Evolutionary conservation across 176 grass and related monocot genomes (phyloP), one percentile per base, ranked within the genome.

Genomic region (Tillandsia leiboldiana): DNA sequence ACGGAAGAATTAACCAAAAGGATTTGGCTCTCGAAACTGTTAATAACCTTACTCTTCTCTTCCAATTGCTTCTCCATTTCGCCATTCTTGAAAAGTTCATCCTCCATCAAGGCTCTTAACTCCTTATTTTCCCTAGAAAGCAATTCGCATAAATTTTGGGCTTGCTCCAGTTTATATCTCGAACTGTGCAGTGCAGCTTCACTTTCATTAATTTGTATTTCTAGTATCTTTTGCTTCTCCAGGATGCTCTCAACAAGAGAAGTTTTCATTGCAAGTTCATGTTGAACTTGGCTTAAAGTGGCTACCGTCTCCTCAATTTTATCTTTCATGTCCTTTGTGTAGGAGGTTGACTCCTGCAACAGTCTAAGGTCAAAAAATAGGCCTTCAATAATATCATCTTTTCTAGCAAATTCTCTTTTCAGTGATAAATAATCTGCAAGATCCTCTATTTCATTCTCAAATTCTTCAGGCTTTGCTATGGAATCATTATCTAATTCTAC

Each of bases 301-400:
- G 11, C 58, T 52, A 66, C 69, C 59, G 78, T 68, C 64, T 87
- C 81, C 28, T 75, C 27, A 65, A 62, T 62, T 83, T 87, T 90
- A 64, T 90, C 87, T 77, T 88, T 90, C 75, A 87, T 75, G 70
- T 90, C 83, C 65, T 84, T 87, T n/a, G 51, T 57, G 3, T 77
- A 68, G 49, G 78, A 87, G 50, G 81, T 80, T 14, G 79, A 90
- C 73, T 96, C 91, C 85, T 96, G 91, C 63, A 96, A 75, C 76
- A 96, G 63, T 75, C 83, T 87, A 20, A 96, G 73, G 74, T 96
- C 91, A 84, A 87, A 90, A 74, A 70, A 89, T 50, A 96, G 77
- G 51, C 87, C 91, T 87, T 87, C 75, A 56, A 79, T 78, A 65
- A 96, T 80, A 73, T 90, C 74, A 64, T 73, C 78, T 79, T 90